These are phyloP conservation scores for Picocystis sp. DNA, from an alignment of 163 green algal species.

Conservation along the genomic window DNA sequence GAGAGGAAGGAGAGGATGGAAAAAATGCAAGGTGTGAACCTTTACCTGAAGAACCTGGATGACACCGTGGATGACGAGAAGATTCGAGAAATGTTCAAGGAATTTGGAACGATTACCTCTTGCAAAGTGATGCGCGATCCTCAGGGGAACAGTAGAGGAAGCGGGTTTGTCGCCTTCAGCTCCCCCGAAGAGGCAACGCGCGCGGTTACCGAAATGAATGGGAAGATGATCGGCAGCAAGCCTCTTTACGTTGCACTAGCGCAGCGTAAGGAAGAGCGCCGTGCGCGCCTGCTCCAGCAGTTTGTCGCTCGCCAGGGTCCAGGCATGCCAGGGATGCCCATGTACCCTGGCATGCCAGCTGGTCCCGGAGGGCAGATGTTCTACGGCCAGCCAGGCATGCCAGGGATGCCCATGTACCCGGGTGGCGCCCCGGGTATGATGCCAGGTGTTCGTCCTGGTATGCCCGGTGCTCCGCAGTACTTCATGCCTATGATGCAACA, in stretches of 20 bases:
- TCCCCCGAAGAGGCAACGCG: conserved; percentile 59
- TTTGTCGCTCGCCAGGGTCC: conserved; percentile 6
- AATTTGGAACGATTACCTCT: conserved; percentile 80
- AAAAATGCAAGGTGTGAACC: conserved; percentile 79
- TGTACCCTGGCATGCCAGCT: conserved; percentile 11
- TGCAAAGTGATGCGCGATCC: conserved; percentile 57
- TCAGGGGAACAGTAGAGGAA: conserved; percentile 15
- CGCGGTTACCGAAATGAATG: conserved; percentile 82
- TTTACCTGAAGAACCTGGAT: conserved; percentile 95
- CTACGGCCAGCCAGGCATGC: conserved; percentile 4
- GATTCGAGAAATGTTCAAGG: conserved; percentile 70
- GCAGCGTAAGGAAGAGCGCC: conserved; percentile 73
- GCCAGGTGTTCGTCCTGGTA: conserved; percentile 3
- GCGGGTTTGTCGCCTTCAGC: conserved; percentile 65
- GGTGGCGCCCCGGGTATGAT: conserved; percentile 5
- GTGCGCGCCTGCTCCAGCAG: conserved; percentile 18
- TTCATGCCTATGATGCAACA: conserved; percentile 9
- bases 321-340: conserved; percentile 10
- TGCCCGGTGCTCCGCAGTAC: conserved; percentile 1
- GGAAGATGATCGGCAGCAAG: conserved; percentile 78
- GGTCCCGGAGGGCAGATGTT: conserved; percentile 5
- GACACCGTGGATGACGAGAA: conserved; percentile 72
- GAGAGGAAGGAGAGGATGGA: conserved; percentile 54
- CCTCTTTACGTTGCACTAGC: conserved; percentile 89
- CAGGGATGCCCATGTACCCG: conserved; percentile 2